Evolutionary conservation across 148 eudicot species (phyloP).

Genomic region (Pouteria glomerata): DNA sequence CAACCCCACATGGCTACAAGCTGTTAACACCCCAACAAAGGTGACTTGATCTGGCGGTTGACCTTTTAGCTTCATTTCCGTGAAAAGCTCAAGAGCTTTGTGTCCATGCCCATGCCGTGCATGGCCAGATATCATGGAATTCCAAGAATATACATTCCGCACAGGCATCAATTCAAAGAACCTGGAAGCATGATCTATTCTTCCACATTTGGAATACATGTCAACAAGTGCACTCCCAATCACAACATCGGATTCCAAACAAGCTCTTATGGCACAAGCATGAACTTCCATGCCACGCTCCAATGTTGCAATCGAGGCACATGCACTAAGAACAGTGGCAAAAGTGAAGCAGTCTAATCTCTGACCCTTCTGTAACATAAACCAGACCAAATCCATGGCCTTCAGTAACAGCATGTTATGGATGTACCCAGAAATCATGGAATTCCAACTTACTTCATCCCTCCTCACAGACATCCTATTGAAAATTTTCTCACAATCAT

Average conservation of each 20-base stretch:
- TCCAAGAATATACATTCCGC: slow-evolving; percentile 74
- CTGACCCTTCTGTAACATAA: slow-evolving; percentile 58
- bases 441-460: slow-evolving; percentile 72
- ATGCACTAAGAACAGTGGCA: slow-evolving; percentile 78
- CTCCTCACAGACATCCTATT: slow-evolving; percentile 50
- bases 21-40: slow-evolving; percentile 73
- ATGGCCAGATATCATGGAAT: slow-evolving; percentile 51
- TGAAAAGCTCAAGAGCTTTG: slow-evolving; percentile 53
- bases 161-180: slow-evolving; percentile 56
- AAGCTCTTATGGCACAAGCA: slow-evolving; percentile 70
- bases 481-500: slow-evolving; percentile 55
- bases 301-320: slow-evolving; percentile 80
- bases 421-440: slow-evolving; percentile 81
- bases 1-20: slow-evolving; percentile 79
- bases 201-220: slow-evolving; percentile 91
- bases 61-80: slow-evolving; percentile 44
- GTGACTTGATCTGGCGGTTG: slow-evolving; percentile 78
- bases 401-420: slow-evolving; percentile 55
- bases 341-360: slow-evolving; percentile 63
- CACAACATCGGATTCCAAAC: slow-evolving; percentile 66
- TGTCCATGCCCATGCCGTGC: slow-evolving; percentile 55
- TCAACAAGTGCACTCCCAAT: slow-evolving; percentile 84
- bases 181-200: slow-evolving; percentile 68
- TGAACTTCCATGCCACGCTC: slow-evolving; percentile 86
- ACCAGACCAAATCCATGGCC: slow-evolving; percentile 69